Evolutionary conservation across 768 basidiomycete genomes (phyloP).

Genomic region (Strobilomyces echinocephalus): DNA sequence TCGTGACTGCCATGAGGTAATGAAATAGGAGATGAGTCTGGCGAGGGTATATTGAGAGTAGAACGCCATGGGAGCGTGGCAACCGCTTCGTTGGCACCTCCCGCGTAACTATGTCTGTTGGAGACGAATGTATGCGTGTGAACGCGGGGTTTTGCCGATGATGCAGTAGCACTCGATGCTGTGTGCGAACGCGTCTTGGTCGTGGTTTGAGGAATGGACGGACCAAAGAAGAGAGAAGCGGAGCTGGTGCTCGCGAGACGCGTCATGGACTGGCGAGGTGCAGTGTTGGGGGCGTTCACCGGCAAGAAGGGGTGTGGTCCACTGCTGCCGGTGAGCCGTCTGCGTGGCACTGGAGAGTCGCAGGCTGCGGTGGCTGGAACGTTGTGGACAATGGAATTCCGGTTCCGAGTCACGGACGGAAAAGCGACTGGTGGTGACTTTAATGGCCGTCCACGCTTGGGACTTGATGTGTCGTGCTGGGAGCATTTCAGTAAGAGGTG

Average conservation of each 20-base stretch:
- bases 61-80: conserved; percentile 34
- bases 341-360: conserved; percentile 52
- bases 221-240: conserved; percentile 66
- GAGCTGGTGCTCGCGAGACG: conserved; percentile 51
- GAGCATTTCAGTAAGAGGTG: not conserved
- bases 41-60: conserved; percentile 40
- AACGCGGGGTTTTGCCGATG: conserved; percentile 3
- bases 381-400: conserved; percentile 32
- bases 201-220: conserved; percentile 30
- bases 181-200: conserved; percentile 23
- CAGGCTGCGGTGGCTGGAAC: conserved; percentile 44
- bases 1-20: conserved; percentile 29
- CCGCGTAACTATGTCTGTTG: conserved; percentile 67
- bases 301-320: conserved; percentile 30
- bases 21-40: conserved; percentile 45
- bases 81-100: conserved; percentile 35
- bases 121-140: conserved; percentile 28
- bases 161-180: conserved; percentile 13
- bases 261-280: conserved; percentile 38
- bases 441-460: conserved; percentile 5
- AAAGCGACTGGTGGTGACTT: conserved; percentile 27
- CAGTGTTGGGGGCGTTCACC: conserved; percentile 20
- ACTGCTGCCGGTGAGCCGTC: conserved; percentile 43
- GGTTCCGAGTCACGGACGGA: conserved; percentile 38
- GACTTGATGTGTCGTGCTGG: conserved; percentile 17